Conservation (phyloP, 2,329 filamentous ascomycete genomes). For the Rhytidhysteron rufulum region DNA sequence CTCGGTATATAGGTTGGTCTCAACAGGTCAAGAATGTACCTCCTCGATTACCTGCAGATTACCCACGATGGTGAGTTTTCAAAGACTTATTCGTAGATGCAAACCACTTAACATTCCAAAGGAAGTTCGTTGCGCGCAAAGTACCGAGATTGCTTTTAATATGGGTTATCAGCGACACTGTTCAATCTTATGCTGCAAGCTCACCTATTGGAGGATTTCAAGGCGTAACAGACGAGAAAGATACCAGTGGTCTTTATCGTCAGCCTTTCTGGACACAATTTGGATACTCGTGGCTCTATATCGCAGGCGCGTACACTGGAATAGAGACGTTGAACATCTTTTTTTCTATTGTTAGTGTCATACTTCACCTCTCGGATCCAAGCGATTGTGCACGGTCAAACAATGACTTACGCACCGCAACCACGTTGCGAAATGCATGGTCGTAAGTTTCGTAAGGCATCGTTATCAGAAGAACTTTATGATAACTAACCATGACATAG, state of each 20-base stretch:
- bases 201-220: slow-evolving; percentile 19
- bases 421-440: slow-evolving; percentile 20
- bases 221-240: slow-evolving; percentile 11
- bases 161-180: slow-evolving; percentile 11
- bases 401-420: slow-evolving; percentile 13
- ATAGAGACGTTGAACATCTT: slow-evolving; percentile 13
- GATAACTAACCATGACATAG: slow-evolving; percentile 5
- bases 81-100: background rate
- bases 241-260: background rate
- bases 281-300: slow-evolving; percentile 15
- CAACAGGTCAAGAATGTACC: slow-evolving; percentile 24
- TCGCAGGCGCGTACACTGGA: slow-evolving; percentile 14
- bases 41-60: slow-evolving; percentile 12
- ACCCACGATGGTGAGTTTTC: slow-evolving; percentile 17
- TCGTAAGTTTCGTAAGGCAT: slow-evolving; percentile 12
- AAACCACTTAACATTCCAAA: slow-evolving; percentile 1
- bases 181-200: slow-evolving; percentile 14
- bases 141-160: slow-evolving; percentile 9
- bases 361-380: slow-evolving; percentile 13
- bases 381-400: slow-evolving; percentile 25
- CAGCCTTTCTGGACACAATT: slow-evolving; percentile 12
- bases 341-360: slow-evolving; percentile 14
- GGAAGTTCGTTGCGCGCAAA: slow-evolving; percentile 20
- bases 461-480: background rate
- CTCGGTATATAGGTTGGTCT: slow-evolving; percentile 22